phyloP scores from a whole-genome alignment of 176 grass and related monocot species.

The Aegilops umbellulata region DNA sequence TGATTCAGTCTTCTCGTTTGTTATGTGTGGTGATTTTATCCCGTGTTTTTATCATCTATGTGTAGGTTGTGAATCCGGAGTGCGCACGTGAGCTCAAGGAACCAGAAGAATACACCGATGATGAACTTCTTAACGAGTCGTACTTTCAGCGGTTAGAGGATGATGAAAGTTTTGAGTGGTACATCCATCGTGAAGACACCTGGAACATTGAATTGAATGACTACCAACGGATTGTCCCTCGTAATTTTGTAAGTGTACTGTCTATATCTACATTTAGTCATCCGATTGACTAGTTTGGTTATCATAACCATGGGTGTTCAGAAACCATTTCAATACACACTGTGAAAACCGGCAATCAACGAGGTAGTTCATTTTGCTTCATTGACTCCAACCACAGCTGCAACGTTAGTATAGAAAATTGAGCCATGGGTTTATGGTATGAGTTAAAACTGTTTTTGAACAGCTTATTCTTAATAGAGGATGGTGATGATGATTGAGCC shows the following conservation, averaged over 20 bases:
- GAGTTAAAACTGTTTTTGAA: background rate
- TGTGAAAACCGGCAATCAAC: background rate
- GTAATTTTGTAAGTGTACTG: too few species aligned
- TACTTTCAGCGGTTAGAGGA: background rate
- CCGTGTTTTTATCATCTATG: background rate
- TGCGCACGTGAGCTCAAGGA: background rate
- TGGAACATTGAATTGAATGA: background rate
- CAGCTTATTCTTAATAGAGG: background rate
- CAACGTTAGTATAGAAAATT: background rate
- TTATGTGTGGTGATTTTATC: background rate
- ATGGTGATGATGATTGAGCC: background rate
- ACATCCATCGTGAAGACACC: background rate
- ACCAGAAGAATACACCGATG: background rate
- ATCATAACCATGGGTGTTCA: background rate
- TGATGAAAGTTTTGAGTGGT: background rate
- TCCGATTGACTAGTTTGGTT: too few species aligned
- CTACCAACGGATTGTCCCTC: background rate
- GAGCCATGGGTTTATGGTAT: background rate
- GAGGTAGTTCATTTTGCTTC: background rate
- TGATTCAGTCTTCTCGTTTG: background rate
- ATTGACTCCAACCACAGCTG: background rate
- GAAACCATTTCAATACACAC: background rate
- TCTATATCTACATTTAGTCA: too few species aligned
- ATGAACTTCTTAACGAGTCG: background rate
- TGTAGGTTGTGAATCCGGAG: background rate